phyloP scores from a whole-genome alignment of 2,329 filamentous ascomycete genomes.

The Fusarium dlaminii region DNA sequence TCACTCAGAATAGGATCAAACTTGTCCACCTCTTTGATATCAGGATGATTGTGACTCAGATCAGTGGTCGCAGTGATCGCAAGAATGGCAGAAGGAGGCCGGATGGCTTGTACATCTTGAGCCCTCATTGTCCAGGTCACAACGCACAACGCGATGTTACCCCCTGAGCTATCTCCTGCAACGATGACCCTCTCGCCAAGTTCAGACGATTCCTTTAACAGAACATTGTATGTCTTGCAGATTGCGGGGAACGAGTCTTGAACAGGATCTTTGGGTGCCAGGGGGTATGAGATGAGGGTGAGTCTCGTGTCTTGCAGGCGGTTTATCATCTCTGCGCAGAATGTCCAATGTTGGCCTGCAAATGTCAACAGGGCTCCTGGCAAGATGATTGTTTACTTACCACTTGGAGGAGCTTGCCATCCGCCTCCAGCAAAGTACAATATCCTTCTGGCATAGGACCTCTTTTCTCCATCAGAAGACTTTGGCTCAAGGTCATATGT shows the following conservation, averaged over 20 bases:
- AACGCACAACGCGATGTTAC: conserved; percentile 58
- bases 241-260: conserved; percentile 58
- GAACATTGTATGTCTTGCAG: conserved; percentile 52
- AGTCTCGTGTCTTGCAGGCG: conserved; percentile 53
- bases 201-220: conserved; percentile 52
- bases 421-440: conserved; percentile 67
- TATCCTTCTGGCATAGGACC: conserved; percentile 41
- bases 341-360: conserved; percentile 56
- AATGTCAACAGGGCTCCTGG: rapidly evolving
- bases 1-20: conserved; percentile 40
- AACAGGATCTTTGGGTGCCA: conserved; percentile 63
- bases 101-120: conserved; percentile 29
- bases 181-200: conserved; percentile 56
- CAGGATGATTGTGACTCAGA: conserved; percentile 34
- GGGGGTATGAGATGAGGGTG: conserved; percentile 61
- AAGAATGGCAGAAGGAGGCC: conserved; percentile 49
- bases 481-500: conserved; percentile 29
- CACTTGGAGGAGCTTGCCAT: conserved; percentile 61
- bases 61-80: conserved; percentile 58
- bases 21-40: conserved; percentile 28
- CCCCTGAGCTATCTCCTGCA: conserved; percentile 65
- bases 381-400: conserved; percentile 26
- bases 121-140: conserved; percentile 47
- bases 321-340: conserved; percentile 56
- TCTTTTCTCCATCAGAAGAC: conserved; percentile 21